Evolutionary conservation across 2,329 filamentous ascomycete genomes (phyloP).

Genomic region (Phaeophleospora eucalypticola): DNA sequence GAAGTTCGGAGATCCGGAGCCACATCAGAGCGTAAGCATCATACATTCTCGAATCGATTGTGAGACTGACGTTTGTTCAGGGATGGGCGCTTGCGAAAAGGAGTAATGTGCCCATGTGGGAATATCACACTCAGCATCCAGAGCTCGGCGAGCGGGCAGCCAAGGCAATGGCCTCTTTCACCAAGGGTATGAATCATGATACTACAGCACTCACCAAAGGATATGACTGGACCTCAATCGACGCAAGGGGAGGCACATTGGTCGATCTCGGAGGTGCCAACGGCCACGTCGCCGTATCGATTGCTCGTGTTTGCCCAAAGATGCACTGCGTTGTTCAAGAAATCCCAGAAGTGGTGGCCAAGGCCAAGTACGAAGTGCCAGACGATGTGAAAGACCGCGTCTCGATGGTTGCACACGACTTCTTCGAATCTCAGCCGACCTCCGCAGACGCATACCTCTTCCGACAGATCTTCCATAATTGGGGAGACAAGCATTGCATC

Average conservation of each 20-base stretch:
- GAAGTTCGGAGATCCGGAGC: not conserved
- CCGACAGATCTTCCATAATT: slow-evolving; percentile 20
- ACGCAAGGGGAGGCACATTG: not conserved
- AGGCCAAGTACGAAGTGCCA: not conserved
- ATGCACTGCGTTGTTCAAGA: slow-evolving; percentile 2
- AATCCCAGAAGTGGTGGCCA: not conserved
- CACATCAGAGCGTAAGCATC: not conserved
- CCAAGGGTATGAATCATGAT: not conserved
- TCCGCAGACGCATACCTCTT: slow-evolving; percentile 27
- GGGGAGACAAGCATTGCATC: slow-evolving; percentile 17
- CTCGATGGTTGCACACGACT: slow-evolving; percentile 12
- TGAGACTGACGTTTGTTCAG: not conserved
- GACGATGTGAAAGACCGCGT: not conserved
- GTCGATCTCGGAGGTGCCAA: slow-evolving; percentile 1
- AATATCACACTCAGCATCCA: not conserved
- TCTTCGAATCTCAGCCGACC: slow-evolving; percentile 28
- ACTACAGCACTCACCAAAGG: not conserved
- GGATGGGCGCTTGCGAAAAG: not conserved
- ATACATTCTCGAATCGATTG: not conserved
- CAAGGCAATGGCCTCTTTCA: not conserved
- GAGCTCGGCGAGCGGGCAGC: not conserved
- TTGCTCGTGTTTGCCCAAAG: not conserved
- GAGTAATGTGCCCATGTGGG: not conserved
- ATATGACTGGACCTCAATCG: not conserved
- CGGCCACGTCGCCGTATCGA: not conserved